Evolutionary conservation across 345 rosid genomes (phyloP), one percentile per base, ranked within the genome.

Genomic region (Mangifera indica): DNA sequence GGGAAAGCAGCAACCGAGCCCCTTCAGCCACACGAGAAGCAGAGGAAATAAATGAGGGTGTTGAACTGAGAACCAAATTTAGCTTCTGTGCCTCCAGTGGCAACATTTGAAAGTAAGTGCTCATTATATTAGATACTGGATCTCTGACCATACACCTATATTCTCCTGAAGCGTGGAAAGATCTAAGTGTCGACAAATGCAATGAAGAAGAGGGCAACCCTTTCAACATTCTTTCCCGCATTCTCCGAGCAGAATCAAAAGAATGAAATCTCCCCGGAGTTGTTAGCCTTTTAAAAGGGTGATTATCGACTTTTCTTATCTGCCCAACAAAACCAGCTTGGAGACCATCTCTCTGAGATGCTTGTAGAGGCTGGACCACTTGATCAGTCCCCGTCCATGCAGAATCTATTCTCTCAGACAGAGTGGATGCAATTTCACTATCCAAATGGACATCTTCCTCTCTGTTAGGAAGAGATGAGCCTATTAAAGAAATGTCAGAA

Each of bases 321-420:
- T 64, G 79, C 70, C 76, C 75, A 42, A 74, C 67, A 40, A 78
- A 48, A 73, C 58, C 75, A 32, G 70, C 75, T 57, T 80, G 76
- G 63, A 72, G 55, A 25, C 80, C 85, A 77, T 85, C 92, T 22
- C 73, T 75, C 54, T 77, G 80, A 1, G 78, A 76, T 7, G 52
- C 72, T 66, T 57, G 74, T 2, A 65, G 60, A 66, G 82, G 71
- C 60, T 77, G 87, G 74, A 61, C 77, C 70, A 61, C 75, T 4
- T 84, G 89, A 72, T 85, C 88, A 34, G 92, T 88, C 62, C 99
- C 99, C 0, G 89, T 83, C 99, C 99, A 96, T n/a, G 93, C 94
- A n/a, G 95, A 91, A 81, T 96, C 99, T 78, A 96, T 96, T 79
- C 88, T 86, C 79, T 87, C 96, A 4, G 98, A 93, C n/a, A 96